Evolutionary conservation across 306 rosid species (phyloP).

Genomic region (Castanea sativa): DNA sequence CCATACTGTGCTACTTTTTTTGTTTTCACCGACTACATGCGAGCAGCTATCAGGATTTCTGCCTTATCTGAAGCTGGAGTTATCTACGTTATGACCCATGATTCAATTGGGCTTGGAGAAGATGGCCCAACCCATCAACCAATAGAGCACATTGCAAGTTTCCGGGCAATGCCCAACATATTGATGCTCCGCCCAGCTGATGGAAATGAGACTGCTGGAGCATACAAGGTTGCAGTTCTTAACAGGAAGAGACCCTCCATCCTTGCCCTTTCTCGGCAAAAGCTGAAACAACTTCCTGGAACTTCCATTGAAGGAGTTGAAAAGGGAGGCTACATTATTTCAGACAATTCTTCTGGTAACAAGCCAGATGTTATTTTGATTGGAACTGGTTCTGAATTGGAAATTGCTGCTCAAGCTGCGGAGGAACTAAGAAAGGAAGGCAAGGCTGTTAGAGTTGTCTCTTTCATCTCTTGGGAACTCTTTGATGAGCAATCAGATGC

Average conservation of each 20-base stretch:
- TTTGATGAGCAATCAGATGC: constrained; percentile 79
- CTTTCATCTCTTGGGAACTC: constrained; percentile 92
- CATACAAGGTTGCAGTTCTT: constrained; percentile 78
- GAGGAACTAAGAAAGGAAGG: constrained; percentile 93
- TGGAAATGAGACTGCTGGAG: constrained; percentile 97
- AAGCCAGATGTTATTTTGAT: constrained; percentile 94
- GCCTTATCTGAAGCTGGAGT: constrained; percentile 76
- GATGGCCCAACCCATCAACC: constrained; percentile 99
- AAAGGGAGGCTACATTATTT: constrained; percentile 86
- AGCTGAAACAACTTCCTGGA: constrained; percentile 76
- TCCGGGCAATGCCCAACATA: constrained; percentile 97
- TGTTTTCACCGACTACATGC: constrained; percentile 98
- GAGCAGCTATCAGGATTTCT: constrained; percentile 92
- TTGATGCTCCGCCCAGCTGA: constrained; percentile 99
- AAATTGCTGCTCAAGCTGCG: constrained; percentile 84
- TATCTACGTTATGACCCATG: constrained; percentile 94
- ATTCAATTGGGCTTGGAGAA: constrained; percentile 98
- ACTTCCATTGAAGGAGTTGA: constrained; percentile 86
- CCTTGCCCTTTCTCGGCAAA: constrained; percentile 95
- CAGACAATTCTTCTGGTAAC: constrained; percentile 85
- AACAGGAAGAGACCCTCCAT: constrained; percentile 91
- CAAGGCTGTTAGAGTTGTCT: constrained; percentile 86
- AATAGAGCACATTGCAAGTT: constrained; percentile 92
- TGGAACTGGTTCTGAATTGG: constrained; percentile 95
- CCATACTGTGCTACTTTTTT: constrained; percentile 98